phyloP scores from a whole-genome alignment of 352 stramenopile species.

The Globisporangium megalacanthum region DNA sequence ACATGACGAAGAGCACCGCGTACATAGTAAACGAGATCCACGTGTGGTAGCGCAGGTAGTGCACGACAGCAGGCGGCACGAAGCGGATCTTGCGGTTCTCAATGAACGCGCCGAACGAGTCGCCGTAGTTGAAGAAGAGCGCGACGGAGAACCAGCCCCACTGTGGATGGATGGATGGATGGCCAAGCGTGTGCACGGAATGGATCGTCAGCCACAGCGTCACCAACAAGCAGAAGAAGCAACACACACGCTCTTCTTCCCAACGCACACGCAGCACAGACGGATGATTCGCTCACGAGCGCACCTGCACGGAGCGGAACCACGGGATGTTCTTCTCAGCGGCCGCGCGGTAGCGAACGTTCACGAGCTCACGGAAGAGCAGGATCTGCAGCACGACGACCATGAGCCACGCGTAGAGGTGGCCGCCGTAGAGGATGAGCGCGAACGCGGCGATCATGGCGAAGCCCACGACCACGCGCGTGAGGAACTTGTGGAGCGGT shows the following conservation, averaged over 20 bases:
- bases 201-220: neutral
- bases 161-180: slow-evolving; percentile 27
- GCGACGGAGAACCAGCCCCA: slow-evolving; percentile 97
- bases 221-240: neutral
- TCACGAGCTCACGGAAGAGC: slow-evolving; percentile 97
- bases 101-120: slow-evolving; percentile 83
- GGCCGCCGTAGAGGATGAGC: slow-evolving; percentile 70
- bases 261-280: neutral
- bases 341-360: slow-evolving; percentile 93
- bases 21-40: slow-evolving; percentile 94
- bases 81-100: slow-evolving; percentile 82
- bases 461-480: slow-evolving; percentile 65
- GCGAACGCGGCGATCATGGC: slow-evolving; percentile 72
- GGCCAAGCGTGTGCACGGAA: neutral
- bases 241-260: neutral
- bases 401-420: slow-evolving; percentile 80
- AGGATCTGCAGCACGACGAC: slow-evolving; percentile 86
- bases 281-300: neutral
- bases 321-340: slow-evolving; percentile 95
- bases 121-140: slow-evolving; percentile 96
- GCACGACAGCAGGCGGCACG: slow-evolving; percentile 63
- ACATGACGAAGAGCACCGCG: slow-evolving; percentile 94
- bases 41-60: slow-evolving; percentile 89
- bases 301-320: slow-evolving; percentile 92
- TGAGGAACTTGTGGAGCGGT: slow-evolving; percentile 59